These are phyloP conservation scores for Aspergillus avenaceus DNA, from an alignment of 495 filamentous ascomycete genomes.

Conservation along the genomic window DNA sequence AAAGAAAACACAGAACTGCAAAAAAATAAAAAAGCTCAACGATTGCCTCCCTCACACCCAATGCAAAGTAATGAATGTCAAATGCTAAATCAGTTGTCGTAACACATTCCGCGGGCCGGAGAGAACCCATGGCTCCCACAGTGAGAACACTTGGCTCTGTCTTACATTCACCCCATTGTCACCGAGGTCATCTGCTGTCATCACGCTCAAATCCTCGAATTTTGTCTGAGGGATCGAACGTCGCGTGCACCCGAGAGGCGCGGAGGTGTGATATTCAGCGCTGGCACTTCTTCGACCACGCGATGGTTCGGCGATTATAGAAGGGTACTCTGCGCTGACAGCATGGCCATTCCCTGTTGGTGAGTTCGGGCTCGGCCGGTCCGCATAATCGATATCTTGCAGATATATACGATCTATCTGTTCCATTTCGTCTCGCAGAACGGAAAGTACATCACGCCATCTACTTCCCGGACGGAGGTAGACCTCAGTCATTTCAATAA, in stretches of 20 bases:
- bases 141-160: conserved; percentile 48
- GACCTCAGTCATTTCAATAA: conserved; percentile 54
- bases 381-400: conserved; percentile 56
- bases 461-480: conserved; percentile 53
- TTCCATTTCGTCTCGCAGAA: conserved; percentile 55
- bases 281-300: conserved; percentile 4
- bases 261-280: conserved; percentile 8
- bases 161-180: conserved; percentile 54
- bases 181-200: conserved; percentile 46
- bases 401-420: conserved; percentile 57
- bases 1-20: not conserved
- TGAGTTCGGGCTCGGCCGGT: conserved; percentile 46
- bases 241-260: conserved; percentile 13
- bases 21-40: not conserved
- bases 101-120: conserved; percentile 13
- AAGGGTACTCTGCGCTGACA: conserved; percentile 6
- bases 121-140: conserved; percentile 66
- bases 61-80: not conserved
- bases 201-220: conserved; percentile 18
- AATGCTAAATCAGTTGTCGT: not conserved
- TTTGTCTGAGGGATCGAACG: conserved; percentile 18
- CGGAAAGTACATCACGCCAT: conserved; percentile 58
- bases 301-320: conserved; percentile 11
- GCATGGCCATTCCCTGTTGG: conserved; percentile 11
- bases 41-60: not conserved